Evolutionary conservation across 2,329 filamentous ascomycete species (phyloP), one percentile per base, ranked within the genome.

Genomic region (Whalleya microplaca): DNA sequence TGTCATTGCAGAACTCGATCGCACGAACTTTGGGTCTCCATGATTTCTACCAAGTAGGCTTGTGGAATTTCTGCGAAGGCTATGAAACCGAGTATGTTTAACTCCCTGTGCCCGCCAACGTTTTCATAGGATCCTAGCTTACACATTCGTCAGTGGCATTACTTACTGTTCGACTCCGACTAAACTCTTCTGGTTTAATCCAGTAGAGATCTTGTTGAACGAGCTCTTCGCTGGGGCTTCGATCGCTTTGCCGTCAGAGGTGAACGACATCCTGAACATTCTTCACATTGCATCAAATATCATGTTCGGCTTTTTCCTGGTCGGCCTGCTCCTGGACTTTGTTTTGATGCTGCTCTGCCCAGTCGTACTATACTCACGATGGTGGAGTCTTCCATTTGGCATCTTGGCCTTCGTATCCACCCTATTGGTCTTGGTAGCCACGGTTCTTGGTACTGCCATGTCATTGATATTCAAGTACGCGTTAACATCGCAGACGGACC

Each of bases 11-110:
- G 74, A 96, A 96, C 78, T 92, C 87, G 45, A 92, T 96, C 63
- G 92, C 92, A 3, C 87, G 91, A 49, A 91, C 89, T 20, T 80
- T 97, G 51, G 94, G 93, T 27, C 81, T 97, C 47, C 92, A 96
- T 72, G 94, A 97, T 74, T 97, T 96, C 75, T 97, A 97, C 74
- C 90, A 92, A 67, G 90, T 96, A 23, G 93, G 93, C 5, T 76
- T 97, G 41, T 98, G 94, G 94, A 89, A 87, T 57, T 96, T 89
- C 73, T 98, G 94, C 74, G 91, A 96, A 72, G 93, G 93, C 19
- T 96, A 93, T 73, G 78, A 84, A 53, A 81, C 84, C 65, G 80
- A 88, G 74, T 84, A 70, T 52, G 80, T 71, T 8, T 40, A 47
- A 40, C 23, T 8, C 40, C 41, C 2, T 18, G 8, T 20, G 18